These are phyloP conservation scores for Rhizopogon vesiculosus DNA, from an alignment of 768 basidiomycete genomes.

Conservation along the genomic window DNA sequence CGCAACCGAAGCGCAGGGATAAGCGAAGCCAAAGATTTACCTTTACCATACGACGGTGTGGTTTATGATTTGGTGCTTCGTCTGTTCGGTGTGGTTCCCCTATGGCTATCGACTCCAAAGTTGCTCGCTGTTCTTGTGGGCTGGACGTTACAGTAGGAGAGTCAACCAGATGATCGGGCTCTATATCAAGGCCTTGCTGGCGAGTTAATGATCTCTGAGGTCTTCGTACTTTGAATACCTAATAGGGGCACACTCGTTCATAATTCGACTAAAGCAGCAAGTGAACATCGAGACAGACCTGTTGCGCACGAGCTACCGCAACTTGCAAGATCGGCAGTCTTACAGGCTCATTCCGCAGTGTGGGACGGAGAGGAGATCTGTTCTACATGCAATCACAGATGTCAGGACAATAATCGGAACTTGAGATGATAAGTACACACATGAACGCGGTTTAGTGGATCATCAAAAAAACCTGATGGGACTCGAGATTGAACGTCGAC, in stretches of 20 bases:
- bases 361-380: too few species aligned
- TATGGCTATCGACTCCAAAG: background rate
- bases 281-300: background rate
- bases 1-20: background rate
- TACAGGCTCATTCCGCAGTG: background rate
- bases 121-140: background rate
- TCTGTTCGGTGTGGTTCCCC: too few species aligned
- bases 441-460: accelerated
- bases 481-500: background rate
- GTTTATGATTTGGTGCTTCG: background rate
- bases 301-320: background rate
- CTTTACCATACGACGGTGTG: background rate
- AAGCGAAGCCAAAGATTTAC: background rate
- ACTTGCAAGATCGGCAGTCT: background rate
- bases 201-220: background rate
- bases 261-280: background rate
- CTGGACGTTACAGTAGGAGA: background rate
- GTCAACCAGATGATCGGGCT: too few species aligned
- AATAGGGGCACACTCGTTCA: background rate
- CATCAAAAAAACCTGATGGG: background rate
- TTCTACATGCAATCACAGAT: background rate
- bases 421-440: background rate
- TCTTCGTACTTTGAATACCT: background rate
- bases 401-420: background rate
- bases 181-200: too few species aligned